Conservation (phyloP, 2,329 filamentous ascomycete species). For the Metarhizium album region DNA sequence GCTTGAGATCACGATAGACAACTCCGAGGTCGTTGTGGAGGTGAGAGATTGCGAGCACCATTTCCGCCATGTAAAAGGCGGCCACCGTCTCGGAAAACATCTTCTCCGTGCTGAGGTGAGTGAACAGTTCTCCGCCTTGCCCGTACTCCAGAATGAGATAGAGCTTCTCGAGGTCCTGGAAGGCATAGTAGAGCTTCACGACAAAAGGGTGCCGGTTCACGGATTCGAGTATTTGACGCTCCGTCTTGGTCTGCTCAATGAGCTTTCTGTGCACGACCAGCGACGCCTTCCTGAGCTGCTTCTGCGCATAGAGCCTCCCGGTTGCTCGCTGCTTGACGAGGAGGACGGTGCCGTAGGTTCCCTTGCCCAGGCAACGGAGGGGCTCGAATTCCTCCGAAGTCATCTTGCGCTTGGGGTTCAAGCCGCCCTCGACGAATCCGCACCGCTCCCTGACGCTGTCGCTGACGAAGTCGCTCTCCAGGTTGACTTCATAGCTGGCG, state of each 20-base stretch:
- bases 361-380: conserved; percentile 87
- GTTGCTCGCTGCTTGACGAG: conserved; percentile 84
- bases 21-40: conserved; percentile 87
- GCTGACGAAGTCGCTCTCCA: conserved; percentile 79
- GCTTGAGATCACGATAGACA: conserved; percentile 93
- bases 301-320: conserved; percentile 88
- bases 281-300: conserved; percentile 96
- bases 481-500: conserved; percentile 74
- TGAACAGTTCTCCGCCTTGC: conserved; percentile 91
- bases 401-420: conserved; percentile 66
- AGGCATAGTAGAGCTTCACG: conserved; percentile 95
- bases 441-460: conserved; percentile 41
- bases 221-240: conserved; percentile 87
- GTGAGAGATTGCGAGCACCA: conserved; percentile 88
- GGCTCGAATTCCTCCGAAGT: conserved; percentile 82
- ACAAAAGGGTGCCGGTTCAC: conserved; percentile 96
- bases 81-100: conserved; percentile 89
- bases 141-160: conserved; percentile 97
- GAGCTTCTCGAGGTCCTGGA: conserved; percentile 95
- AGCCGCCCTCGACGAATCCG: conserved; percentile 39
- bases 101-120: conserved; percentile 83
- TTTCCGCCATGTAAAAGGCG: conserved; percentile 97
- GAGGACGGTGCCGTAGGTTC: conserved; percentile 88
- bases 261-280: conserved; percentile 91
- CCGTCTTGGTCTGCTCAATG: conserved; percentile 94